Conservation (phyloP, 2,329 filamentous ascomycete species). For the Arthrobotrys entomopaga region DNA sequence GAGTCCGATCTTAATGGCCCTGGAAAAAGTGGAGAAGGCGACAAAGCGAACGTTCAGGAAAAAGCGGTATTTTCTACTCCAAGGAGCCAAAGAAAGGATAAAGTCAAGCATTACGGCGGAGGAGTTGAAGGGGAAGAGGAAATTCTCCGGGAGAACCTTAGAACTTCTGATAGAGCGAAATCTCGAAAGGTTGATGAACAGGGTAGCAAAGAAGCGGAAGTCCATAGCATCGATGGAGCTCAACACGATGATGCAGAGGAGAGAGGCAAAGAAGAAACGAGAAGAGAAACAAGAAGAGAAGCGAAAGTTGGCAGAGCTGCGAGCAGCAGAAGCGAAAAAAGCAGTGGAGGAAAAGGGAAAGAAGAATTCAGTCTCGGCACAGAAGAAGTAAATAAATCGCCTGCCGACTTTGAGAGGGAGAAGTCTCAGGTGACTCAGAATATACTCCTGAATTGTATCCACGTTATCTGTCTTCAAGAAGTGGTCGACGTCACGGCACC, state of each 20-base stretch:
- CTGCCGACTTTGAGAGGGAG: neutral
- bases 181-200: neutral
- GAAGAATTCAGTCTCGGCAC: neutral
- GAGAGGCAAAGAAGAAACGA: neutral
- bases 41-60: too few species aligned
- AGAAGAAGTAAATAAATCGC: neutral
- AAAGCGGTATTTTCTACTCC: too few species aligned
- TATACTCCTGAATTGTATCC: slow-evolving; percentile 68
- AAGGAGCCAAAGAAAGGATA: too few species aligned
- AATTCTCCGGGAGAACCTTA: too few species aligned
- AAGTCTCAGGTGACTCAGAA: neutral
- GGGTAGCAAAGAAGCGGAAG: neutral
- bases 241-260: too few species aligned
- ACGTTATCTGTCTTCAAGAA: slow-evolving; percentile 90
- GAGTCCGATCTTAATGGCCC: too few species aligned
- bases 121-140: too few species aligned
- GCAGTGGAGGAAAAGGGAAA: neutral
- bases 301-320: neutral
- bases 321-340: neutral
- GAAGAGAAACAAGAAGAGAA: neutral
- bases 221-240: too few species aligned
- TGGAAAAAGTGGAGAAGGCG: too few species aligned
- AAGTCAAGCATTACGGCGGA: too few species aligned
- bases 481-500: slow-evolving; percentile 85
- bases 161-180: too few species aligned